Percentiles rank a stretch among this genome's conserved stretches.
Evolutionary conservation across 352 stramenopile species (phyloP).

Genomic region (Pythium rhizo-oryzae): DNA sequence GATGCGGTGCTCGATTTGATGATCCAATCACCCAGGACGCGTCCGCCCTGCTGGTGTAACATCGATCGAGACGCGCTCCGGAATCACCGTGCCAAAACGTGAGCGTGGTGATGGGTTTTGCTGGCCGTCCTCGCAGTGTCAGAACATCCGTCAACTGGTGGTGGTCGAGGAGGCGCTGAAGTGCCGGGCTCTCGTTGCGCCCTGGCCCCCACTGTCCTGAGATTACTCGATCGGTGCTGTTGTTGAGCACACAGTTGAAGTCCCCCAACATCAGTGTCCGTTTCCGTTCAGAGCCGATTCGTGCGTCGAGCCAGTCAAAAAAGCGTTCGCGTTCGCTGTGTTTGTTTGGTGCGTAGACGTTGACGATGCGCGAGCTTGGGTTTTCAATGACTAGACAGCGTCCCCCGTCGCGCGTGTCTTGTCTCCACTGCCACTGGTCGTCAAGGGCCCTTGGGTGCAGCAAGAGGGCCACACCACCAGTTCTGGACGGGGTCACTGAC

Average conservation of each 20-base stretch:
- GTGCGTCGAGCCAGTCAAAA: too few relatives aligned
- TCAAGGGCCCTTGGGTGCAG: not conserved
- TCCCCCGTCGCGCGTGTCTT: not conserved
- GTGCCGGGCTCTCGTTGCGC: not conserved
- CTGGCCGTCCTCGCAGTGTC: not conserved
- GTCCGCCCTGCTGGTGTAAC: too few relatives aligned
- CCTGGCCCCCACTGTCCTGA: not conserved
- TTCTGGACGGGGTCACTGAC: not conserved
- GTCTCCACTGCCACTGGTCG: not conserved
- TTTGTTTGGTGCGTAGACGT: conserved; percentile 1
- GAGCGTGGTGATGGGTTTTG: not conserved
- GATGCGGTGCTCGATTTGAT: not conserved
- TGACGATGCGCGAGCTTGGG: not conserved
- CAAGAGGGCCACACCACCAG: not conserved
- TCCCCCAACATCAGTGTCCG: too few relatives aligned
- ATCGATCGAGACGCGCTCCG: not conserved
- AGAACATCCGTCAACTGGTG: not conserved
- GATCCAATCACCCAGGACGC: not conserved
- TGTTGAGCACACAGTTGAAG: conserved; percentile 3
- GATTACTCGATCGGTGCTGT: not conserved
- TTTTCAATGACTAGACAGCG: not conserved
- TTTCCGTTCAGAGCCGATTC: too few relatives aligned
- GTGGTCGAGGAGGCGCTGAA: not conserved
- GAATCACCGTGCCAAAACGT: conserved; percentile 11
- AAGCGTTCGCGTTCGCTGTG: too few relatives aligned